These are phyloP conservation scores for Picochlorum costavermella DNA, from an alignment of 139 green algal species.

Conservation along the genomic window DNA sequence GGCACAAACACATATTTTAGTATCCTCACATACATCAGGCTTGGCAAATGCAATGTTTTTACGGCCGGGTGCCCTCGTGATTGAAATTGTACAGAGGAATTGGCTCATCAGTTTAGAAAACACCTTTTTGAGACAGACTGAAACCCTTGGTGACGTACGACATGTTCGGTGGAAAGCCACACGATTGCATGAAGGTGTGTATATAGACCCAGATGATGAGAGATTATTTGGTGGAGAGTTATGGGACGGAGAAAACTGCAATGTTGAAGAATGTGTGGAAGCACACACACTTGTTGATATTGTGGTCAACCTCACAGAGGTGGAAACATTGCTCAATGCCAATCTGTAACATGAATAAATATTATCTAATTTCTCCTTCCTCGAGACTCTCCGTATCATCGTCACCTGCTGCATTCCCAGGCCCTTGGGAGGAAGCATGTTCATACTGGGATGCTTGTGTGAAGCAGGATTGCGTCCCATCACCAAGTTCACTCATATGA, in stretches of 20 bases:
- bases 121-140: constrained; percentile 55
- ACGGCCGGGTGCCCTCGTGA: constrained; percentile 56
- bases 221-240: constrained; percentile 38
- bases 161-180: constrained; percentile 72
- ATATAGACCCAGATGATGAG: constrained; percentile 53
- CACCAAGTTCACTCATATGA: no score
- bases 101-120: constrained; percentile 65
- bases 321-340: constrained; percentile 18
- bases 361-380: constrained; percentile 25
- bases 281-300: constrained; percentile 79
- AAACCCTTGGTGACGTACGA: constrained; percentile 76
- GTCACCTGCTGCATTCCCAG: constrained; percentile 6
- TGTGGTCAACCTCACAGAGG: constrained; percentile 46
- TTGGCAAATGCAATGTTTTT: constrained; percentile 77
- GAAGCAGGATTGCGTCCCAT: no score
- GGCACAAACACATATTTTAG: constrained; percentile 55
- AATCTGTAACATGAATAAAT: not conserved
- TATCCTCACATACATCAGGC: constrained; percentile 77
- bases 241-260: constrained; percentile 51
- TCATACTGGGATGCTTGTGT: no score
- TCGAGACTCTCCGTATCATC: constrained; percentile 25
- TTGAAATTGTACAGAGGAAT: constrained; percentile 80
- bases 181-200: constrained; percentile 62
- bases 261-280: constrained; percentile 76
- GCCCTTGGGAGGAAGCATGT: not conserved